Conservation (phyloP, 1,284 basidiomycete genomes). For the Cryptococcus sp. region DNA sequence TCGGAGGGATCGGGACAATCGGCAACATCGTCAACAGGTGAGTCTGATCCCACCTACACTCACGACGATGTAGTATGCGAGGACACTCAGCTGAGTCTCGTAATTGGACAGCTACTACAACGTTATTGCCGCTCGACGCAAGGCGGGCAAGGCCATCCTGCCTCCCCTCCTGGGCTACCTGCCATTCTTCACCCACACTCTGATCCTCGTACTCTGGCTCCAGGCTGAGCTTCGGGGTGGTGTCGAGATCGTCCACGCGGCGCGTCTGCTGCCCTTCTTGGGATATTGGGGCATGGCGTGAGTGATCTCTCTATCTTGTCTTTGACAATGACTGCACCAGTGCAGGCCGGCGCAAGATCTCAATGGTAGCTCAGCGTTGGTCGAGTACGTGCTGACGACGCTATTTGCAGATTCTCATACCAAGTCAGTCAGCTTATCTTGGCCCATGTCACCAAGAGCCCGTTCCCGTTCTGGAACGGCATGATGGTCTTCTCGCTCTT, state of each 20-base stretch:
- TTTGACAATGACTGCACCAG: too few species aligned
- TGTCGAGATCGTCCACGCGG: slow-evolving; percentile 57
- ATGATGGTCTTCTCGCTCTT: slow-evolving; percentile 81
- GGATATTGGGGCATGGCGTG: slow-evolving; percentile 81
- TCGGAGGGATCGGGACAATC: slow-evolving; percentile 71
- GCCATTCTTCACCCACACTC: slow-evolving; percentile 73
- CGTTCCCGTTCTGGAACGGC: slow-evolving; percentile 85
- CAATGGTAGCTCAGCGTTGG: background rate
- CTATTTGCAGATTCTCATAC: slow-evolving; percentile 54
- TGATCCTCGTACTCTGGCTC: slow-evolving; percentile 78
- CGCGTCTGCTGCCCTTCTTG: slow-evolving; percentile 81
- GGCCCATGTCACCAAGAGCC: slow-evolving; percentile 81
- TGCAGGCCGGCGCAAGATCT: too few species aligned
- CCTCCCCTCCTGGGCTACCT: slow-evolving; percentile 72
- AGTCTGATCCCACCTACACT: slow-evolving; percentile 7
- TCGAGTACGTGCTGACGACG: slow-evolving; percentile 1
- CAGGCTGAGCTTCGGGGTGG: slow-evolving; percentile 60
- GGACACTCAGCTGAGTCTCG: background rate
- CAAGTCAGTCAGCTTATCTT: slow-evolving; percentile 88
- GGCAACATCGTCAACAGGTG: slow-evolving; percentile 80
- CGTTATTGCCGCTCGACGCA: slow-evolving; percentile 63
- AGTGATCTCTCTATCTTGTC: slow-evolving; percentile 13
- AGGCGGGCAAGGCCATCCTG: slow-evolving; percentile 55
- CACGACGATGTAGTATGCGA: background rate
- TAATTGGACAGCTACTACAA: slow-evolving; percentile 65